phyloP scores from a whole-genome alignment of 1,284 basidiomycete species.

The Pyrrhoderma lamaoense region DNA sequence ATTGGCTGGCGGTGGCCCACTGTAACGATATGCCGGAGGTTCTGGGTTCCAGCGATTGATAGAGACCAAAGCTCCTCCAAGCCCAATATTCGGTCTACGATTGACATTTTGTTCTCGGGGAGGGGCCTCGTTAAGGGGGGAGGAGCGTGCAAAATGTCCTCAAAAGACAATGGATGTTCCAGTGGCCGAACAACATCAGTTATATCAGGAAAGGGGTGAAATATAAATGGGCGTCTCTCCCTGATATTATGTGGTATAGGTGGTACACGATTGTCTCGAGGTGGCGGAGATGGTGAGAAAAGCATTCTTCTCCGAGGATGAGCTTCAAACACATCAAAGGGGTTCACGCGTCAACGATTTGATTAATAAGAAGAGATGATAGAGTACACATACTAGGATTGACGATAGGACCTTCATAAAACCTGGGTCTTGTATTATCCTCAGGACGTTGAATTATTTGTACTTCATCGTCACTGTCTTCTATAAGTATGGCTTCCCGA shows the following conservation, averaged over 20 bases:
- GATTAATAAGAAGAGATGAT: too few species aligned
- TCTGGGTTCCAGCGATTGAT: conserved; percentile 26
- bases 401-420: too few species aligned
- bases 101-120: conserved; percentile 29
- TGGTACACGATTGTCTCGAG: conserved; percentile 28
- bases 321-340: too few species aligned
- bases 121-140: conserved; percentile 10
- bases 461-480: conserved; percentile 31
- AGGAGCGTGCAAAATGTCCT: conserved; percentile 24
- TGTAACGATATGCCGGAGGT: conserved; percentile 4
- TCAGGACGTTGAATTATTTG: conserved; percentile 17
- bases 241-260: conserved; percentile 34
- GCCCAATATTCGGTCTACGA: conserved; percentile 45
- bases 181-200: conserved; percentile 35
- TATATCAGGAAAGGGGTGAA: conserved; percentile 21
- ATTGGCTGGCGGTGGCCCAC: background rate
- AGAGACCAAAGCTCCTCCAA: conserved; percentile 62
- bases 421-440: background rate
- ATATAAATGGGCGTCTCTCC: conserved; percentile 1
- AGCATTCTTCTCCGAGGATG: conserved; percentile 18
- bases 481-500: conserved; percentile 30
- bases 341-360: too few species aligned
- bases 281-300: conserved; percentile 38
- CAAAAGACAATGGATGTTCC: conserved; percentile 39
- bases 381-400: too few species aligned